Percentiles rank a stretch among this genome's conserved stretches.
These are phyloP conservation scores for Boletellus sp. DNA, from an alignment of 768 basidiomycete species.

Conservation along the genomic window DNA sequence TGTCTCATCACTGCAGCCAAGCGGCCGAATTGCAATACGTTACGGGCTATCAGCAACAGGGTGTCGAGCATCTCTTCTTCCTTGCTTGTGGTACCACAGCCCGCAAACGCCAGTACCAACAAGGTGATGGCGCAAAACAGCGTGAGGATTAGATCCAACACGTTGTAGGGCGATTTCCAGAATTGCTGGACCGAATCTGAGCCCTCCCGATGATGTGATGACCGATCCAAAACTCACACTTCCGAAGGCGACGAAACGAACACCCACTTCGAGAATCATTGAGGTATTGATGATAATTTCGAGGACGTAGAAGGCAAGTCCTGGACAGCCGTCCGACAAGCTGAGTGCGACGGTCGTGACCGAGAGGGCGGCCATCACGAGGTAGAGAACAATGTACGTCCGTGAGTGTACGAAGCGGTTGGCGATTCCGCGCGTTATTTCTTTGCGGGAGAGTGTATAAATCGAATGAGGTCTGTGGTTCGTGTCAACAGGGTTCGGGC, in stretches of 20 bases:
- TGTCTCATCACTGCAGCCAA: slow-evolving; percentile 92
- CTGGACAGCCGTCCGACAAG: slow-evolving; percentile 80
- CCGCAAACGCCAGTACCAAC: slow-evolving; percentile 83
- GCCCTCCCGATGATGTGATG: background rate
- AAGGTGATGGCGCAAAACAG: slow-evolving; percentile 87
- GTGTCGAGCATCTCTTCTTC: slow-evolving; percentile 95
- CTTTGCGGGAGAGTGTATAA: slow-evolving; percentile 77
- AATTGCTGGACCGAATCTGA: slow-evolving; percentile 65
- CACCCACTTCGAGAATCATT: slow-evolving; percentile 92
- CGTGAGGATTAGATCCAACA: slow-evolving; percentile 85
- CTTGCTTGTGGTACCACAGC: slow-evolving; percentile 77
- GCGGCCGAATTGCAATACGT: slow-evolving; percentile 88
- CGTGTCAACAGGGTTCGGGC: slow-evolving; percentile 11
- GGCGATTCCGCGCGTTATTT: slow-evolving; percentile 81
- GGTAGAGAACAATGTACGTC: slow-evolving; percentile 83
- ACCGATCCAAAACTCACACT: slow-evolving; percentile 54
- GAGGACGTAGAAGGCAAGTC: slow-evolving; percentile 81
- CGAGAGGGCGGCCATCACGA: slow-evolving; percentile 84
- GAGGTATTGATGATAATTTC: slow-evolving; percentile 85
- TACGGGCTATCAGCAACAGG: slow-evolving; percentile 84
- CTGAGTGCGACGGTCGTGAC: slow-evolving; percentile 84
- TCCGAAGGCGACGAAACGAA: slow-evolving; percentile 91
- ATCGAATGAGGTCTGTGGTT: slow-evolving; percentile 69
- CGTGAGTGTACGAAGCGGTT: slow-evolving; percentile 88
- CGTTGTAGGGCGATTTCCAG: slow-evolving; percentile 92